Percentiles rank a stretch among this genome's conserved stretches.
Evolutionary conservation across 495 filamentous ascomycete genomes (phyloP).

Genomic region (Tuber calosporum): DNA sequence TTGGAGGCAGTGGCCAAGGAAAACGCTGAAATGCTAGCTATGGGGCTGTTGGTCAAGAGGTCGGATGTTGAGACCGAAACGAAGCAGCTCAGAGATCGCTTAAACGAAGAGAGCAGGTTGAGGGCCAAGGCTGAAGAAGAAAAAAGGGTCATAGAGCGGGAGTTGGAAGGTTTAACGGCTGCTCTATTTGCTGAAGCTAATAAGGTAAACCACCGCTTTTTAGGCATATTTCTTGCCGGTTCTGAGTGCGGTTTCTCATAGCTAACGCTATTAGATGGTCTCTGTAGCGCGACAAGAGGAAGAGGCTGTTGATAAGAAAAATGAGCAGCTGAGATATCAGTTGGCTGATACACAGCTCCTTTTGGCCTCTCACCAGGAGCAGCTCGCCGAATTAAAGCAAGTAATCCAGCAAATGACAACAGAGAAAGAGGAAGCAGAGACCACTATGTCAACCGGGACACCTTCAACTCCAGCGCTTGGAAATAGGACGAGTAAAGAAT

Average conservation of each 20-base stretch:
- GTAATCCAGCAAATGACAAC: slow-evolving; percentile 83
- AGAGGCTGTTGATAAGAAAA: slow-evolving; percentile 67
- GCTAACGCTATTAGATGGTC: slow-evolving; percentile 62
- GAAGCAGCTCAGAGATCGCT: slow-evolving; percentile 58
- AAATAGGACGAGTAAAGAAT: slow-evolving; percentile 41
- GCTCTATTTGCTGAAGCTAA: slow-evolving; percentile 95
- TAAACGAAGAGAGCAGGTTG: slow-evolving; percentile 57
- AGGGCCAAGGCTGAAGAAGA: slow-evolving; percentile 59
- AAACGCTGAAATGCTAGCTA: slow-evolving; percentile 62
- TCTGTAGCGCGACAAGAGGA: slow-evolving; percentile 67
- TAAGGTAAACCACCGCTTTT: slow-evolving; percentile 48
- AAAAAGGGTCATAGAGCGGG: slow-evolving; percentile 66
- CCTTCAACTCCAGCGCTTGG: slow-evolving; percentile 59
- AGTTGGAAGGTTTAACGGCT: slow-evolving; percentile 81
- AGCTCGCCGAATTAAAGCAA: slow-evolving; percentile 79
- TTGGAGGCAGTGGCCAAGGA: slow-evolving; percentile 63
- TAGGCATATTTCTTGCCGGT: slow-evolving; percentile 4
- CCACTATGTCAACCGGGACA: slow-evolving; percentile 54
- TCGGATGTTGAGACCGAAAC: slow-evolving; percentile 64
- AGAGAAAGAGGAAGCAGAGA: slow-evolving; percentile 61
- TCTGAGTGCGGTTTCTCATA: slow-evolving; percentile 5
- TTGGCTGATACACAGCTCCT: slow-evolving; percentile 79
- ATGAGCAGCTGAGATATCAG: slow-evolving; percentile 69
- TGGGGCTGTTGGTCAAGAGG: slow-evolving; percentile 62
- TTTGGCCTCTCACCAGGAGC: slow-evolving; percentile 82